These are phyloP conservation scores for Argentina anserina DNA, from an alignment of 306 rosid species.

Conservation along the genomic window DNA sequence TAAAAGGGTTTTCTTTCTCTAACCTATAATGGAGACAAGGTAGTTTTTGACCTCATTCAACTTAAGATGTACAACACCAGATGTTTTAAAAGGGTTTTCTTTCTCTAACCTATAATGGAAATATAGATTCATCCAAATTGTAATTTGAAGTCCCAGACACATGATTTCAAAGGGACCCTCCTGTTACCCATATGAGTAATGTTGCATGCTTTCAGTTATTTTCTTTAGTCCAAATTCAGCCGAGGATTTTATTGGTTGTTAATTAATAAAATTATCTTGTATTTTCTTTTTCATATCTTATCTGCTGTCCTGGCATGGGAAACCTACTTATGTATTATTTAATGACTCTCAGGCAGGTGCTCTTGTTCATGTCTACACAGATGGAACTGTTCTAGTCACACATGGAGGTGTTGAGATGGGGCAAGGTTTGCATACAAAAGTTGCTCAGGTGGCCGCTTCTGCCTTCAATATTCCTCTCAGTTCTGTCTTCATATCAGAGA, in stretches of 20 bases:
- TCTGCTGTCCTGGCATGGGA: neutral
- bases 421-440: slow-evolving; percentile 95
- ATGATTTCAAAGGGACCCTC: neutral
- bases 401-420: slow-evolving; percentile 99
- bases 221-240: neutral
- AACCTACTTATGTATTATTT: slow-evolving; percentile 13
- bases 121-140: neutral
- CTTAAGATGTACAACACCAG: neutral
- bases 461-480: slow-evolving; percentile 81
- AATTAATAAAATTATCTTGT: neutral
- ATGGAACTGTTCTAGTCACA: slow-evolving; percentile 91
- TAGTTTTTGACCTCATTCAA: too few relatives aligned
- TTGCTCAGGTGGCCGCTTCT: slow-evolving; percentile 96
- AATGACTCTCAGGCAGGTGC: slow-evolving; percentile 83
- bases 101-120: neutral
- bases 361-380: slow-evolving; percentile 92
- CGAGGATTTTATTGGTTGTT: too few relatives aligned
- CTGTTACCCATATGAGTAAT: neutral
- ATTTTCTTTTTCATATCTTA: neutral
- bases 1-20: neutral
- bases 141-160: neutral
- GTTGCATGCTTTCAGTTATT: neutral
- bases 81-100: neutral
- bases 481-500: slow-evolving; percentile 89
- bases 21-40: neutral